Evolutionary conservation across 495 filamentous ascomycete species (phyloP).

Genomic region (Apiosordaria backusii): DNA sequence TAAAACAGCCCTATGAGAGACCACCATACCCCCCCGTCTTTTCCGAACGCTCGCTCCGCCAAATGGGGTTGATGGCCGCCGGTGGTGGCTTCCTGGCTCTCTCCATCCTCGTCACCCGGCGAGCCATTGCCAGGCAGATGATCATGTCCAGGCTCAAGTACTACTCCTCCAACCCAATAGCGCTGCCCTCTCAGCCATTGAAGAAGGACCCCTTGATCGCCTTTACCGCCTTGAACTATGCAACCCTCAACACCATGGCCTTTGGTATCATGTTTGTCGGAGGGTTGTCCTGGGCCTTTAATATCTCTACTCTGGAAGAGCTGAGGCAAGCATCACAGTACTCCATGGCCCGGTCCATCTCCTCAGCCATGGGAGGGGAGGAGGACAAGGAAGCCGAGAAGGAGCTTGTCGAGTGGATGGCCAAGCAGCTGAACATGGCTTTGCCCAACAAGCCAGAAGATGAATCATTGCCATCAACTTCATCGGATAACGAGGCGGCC

Average conservation of each 20-base stretch:
- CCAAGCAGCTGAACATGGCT: constrained; percentile 56
- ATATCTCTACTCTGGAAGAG: constrained; percentile 69
- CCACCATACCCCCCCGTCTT: constrained; percentile 16
- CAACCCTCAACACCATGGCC: constrained; percentile 73
- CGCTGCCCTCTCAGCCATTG: background rate
- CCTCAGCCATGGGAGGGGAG: constrained; percentile 35
- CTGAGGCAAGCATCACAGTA: constrained; percentile 46
- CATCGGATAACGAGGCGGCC: background rate
- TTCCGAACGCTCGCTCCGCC: constrained; percentile 23
- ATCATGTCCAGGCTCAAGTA: constrained; percentile 56
- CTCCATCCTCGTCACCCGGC: constrained; percentile 66
- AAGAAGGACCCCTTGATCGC: constrained; percentile 57
- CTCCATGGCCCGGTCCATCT: constrained; percentile 39
- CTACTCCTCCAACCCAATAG: constrained; percentile 56
- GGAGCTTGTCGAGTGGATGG: constrained; percentile 70
- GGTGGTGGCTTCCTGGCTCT: constrained; percentile 70
- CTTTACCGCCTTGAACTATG: constrained; percentile 74
- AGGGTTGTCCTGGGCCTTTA: constrained; percentile 63
- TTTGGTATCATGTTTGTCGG: constrained; percentile 67
- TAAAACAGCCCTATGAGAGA: background rate
- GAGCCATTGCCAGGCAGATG: constrained; percentile 56
- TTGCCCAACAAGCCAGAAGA: background rate
- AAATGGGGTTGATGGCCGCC: constrained; percentile 51
- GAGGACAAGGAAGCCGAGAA: constrained; percentile 58
- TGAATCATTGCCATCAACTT: background rate